Evolutionary conservation across 2,329 filamentous ascomycete species (phyloP).

Genomic region (Neopestalotiopsis sp.): DNA sequence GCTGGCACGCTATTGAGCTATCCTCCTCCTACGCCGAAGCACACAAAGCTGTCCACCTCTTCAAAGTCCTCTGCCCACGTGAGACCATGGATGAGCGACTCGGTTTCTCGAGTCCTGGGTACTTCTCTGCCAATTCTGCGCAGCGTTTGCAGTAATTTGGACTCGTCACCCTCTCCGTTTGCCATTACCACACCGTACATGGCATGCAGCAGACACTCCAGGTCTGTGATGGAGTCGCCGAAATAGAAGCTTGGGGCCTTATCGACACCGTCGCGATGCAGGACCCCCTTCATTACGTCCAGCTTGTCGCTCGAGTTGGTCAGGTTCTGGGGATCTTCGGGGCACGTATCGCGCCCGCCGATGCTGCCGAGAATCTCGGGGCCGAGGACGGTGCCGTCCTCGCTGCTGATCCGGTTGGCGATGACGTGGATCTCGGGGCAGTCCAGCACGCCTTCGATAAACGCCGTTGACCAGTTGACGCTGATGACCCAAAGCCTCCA

Average conservation of each 20-base stretch:
- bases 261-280: constrained; percentile 23
- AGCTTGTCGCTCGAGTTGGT: constrained; percentile 53
- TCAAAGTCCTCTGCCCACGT: constrained; percentile 36
- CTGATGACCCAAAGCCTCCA: constrained; percentile 52
- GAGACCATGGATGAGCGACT: constrained; percentile 28
- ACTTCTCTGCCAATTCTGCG: constrained; percentile 37
- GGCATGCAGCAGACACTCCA: constrained; percentile 54
- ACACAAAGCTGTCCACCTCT: constrained; percentile 27
- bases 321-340: constrained; percentile 33
- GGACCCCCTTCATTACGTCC: constrained; percentile 41
- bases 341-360: neutral
- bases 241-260: constrained; percentile 52
- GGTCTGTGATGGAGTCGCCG: constrained; percentile 62
- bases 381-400: constrained; percentile 46
- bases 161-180: constrained; percentile 38
- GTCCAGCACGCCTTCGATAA: constrained; percentile 50
- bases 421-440: constrained; percentile 39
- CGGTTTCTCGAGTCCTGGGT: constrained; percentile 29
- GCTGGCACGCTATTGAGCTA: neutral
- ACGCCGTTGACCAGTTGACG: constrained; percentile 56
- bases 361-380: constrained; percentile 35
- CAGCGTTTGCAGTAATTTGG: constrained; percentile 33
- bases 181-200: constrained; percentile 53
- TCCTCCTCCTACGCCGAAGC: neutral
- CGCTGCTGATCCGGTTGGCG: constrained; percentile 46